Base-by-base conservation (phyloP, 345 rosid species). In the Psidium friedrichsthalianum region DNA sequence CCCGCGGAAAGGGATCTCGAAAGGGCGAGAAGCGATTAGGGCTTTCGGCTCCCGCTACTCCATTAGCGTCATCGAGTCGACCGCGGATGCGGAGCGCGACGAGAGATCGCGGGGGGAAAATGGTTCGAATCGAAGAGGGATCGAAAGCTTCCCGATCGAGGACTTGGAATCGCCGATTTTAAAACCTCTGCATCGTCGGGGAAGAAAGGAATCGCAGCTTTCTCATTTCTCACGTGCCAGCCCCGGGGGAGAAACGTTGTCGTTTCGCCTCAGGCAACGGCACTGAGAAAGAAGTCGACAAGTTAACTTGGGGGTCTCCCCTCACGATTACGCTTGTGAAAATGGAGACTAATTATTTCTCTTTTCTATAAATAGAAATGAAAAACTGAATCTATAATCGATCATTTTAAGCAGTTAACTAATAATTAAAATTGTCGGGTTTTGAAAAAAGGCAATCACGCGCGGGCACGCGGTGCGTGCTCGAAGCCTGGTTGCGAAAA, bases 381-480 rank as follows among this genome's bases (percentile, higher is more conserved):
- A 20, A 18, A 69, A 32, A 18, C 20, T 8, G 24, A 69, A 36
- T 69, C 78, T 18, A 36, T 69, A 18, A 18, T 69, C 6, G 47
- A 69, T 69, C 47, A 8, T 69, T 32, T 64, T 69, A 36, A 69
- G 25, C 47, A 5, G 18, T 69, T 36, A 36, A 18, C 40, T 36
- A 69, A 9, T 12, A 36, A 36, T 18, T 36, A 18, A 36, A 69
- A 36, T 36, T 69, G 47, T 18, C 47, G 7, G 78, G 47, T 16
- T 18, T 20, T 6, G 40, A 32, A n/a, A n/a, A n/a, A n/a, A 59
- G 12, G 6, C 18, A 13, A 12, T 11, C 3, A 2, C 1, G 14
- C 1, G 0, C 25, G 58, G 10, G 0, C 14, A 0, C 7, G 15
- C 13, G 29, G 29, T 5, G 16, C 8, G 0, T 11, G 16, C 29